Evolutionary conservation across 805 yeast genomes (phyloP).

Genomic region (Zygotorulaspora danielsina): DNA sequence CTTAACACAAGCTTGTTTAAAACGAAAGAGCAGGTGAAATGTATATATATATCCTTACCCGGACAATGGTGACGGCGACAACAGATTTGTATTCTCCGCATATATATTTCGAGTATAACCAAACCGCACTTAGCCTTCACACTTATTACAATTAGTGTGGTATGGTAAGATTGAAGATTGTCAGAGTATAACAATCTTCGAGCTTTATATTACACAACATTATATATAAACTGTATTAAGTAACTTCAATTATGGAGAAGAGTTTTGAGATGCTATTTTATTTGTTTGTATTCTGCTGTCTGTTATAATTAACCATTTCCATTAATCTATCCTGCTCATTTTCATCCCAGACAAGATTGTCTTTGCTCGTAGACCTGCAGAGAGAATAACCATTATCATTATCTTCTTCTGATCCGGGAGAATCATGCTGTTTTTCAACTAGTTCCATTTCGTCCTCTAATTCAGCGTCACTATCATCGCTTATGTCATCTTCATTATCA

Average conservation of each 20-base stretch:
- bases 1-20: no score
- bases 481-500: slow-evolving; percentile 18
- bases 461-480: slow-evolving; percentile 22
- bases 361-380: slow-evolving; percentile 34
- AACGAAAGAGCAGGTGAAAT: no score
- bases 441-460: slow-evolving; percentile 17
- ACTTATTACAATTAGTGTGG: no score
- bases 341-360: slow-evolving; percentile 32
- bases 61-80: no score
- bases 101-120: no score
- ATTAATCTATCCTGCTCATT: slow-evolving; percentile 28
- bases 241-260: not conserved
- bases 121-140: no score
- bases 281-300: slow-evolving; percentile 14
- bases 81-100: no score
- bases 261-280: slow-evolving; percentile 2
- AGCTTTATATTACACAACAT: slow-evolving; percentile 1
- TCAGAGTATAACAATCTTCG: no score
- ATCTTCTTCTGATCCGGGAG: slow-evolving; percentile 25
- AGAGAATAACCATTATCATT: slow-evolving; percentile 34
- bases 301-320: slow-evolving; percentile 27
- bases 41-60: no score
- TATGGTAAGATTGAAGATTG: no score
- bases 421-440: slow-evolving; percentile 20
- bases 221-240: not conserved